A percentile compares a stretch with the other conserved stretches of the same genome.
Evolutionary conservation across 768 basidiomycete genomes (phyloP).

Genomic region (Porpolomopsis calyptriformis): DNA sequence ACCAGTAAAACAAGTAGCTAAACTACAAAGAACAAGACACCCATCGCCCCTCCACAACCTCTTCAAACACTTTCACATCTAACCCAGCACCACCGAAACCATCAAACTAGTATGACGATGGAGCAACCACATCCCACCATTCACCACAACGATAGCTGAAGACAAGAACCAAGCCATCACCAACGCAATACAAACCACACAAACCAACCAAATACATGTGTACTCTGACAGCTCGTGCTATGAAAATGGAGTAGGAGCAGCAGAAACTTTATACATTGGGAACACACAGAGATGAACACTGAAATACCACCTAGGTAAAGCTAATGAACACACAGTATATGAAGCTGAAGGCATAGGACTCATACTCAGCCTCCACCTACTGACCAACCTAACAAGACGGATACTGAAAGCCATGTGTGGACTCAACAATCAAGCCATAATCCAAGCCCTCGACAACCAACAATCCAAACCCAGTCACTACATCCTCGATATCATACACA

Average conservation of each 20-base stretch:
- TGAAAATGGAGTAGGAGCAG: constrained; percentile 15
- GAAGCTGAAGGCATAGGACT: constrained; percentile 13
- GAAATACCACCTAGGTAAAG: constrained; percentile 10
- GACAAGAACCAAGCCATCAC: constrained; percentile 6
- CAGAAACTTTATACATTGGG: constrained; percentile 9
- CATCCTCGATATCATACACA: constrained; percentile 12
- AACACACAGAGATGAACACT: not conserved
- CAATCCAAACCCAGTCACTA: constrained; percentile 16
- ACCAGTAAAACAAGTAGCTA: not conserved
- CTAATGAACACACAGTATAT: constrained; percentile 8
- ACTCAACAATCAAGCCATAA: constrained; percentile 10
- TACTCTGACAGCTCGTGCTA: constrained; percentile 17
- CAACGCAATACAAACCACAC: not conserved
- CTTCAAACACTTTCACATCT: constrained; percentile 6
- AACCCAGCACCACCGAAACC: constrained; percentile 9
- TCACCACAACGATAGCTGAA: not conserved
- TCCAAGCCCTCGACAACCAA: constrained; percentile 13
- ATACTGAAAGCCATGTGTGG: not conserved
- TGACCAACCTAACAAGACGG: constrained; percentile 8
- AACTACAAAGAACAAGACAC: constrained; percentile 8
- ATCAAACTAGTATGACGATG: constrained; percentile 4
- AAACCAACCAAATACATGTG: constrained; percentile 7
- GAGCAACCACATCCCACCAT: not conserved
- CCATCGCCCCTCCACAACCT: constrained; percentile 16
- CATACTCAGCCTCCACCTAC: constrained; percentile 10